These are phyloP conservation scores for Neocatenulostroma microsporum DNA, from an alignment of 2,329 filamentous ascomycete genomes.

Conservation along the genomic window DNA sequence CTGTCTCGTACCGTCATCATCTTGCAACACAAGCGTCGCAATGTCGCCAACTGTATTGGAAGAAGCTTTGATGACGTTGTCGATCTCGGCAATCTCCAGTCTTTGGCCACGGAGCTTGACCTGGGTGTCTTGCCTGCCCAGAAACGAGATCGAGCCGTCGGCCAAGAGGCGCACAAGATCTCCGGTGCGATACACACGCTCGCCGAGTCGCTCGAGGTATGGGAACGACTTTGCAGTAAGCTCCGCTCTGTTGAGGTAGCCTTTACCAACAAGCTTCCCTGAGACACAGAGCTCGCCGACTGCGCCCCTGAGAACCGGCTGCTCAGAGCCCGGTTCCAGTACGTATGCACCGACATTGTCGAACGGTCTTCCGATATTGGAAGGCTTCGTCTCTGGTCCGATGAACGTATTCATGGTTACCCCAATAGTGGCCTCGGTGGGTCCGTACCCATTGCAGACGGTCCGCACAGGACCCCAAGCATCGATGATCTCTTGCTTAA, in stretches of 20 bases:
- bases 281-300: constrained; percentile 85
- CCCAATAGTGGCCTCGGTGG: constrained; percentile 87
- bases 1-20: constrained; percentile 66
- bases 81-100: constrained; percentile 86
- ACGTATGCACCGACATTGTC: constrained; percentile 82
- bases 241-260: constrained; percentile 74
- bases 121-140: constrained; percentile 83
- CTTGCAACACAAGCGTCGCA: constrained; percentile 67
- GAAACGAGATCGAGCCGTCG: constrained; percentile 76
- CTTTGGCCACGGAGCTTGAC: constrained; percentile 85
- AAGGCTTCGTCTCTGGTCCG: constrained; percentile 65
- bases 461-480: constrained; percentile 71
- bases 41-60: constrained; percentile 57
- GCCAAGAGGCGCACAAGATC: constrained; percentile 76
- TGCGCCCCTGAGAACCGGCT: constrained; percentile 66
- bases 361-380: constrained; percentile 83
- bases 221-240: constrained; percentile 73
- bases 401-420: constrained; percentile 85
- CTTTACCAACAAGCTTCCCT: constrained; percentile 78
- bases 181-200: constrained; percentile 71
- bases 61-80: constrained; percentile 64
- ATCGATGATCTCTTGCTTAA: constrained; percentile 84
- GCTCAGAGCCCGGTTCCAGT: constrained; percentile 58
- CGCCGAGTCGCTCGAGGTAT: constrained; percentile 41
- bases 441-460: constrained; percentile 86